These are phyloP conservation scores for Claviceps arundinis DNA, from an alignment of 2,329 filamentous ascomycete species.

Conservation along the genomic window DNA sequence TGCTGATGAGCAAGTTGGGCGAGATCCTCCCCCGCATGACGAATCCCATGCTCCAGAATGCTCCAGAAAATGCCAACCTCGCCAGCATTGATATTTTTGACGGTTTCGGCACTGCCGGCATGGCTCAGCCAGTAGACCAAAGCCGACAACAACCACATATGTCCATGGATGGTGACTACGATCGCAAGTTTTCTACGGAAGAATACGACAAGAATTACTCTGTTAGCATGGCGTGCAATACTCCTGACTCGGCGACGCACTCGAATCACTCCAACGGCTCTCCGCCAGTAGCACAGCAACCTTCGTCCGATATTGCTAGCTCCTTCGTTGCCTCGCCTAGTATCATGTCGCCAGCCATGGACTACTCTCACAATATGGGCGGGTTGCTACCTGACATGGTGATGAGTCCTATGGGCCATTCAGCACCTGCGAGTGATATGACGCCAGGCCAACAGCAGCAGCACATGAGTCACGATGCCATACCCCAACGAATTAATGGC, in stretches of 20 bases:
- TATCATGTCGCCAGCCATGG: constrained; percentile 39
- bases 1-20: constrained; percentile 63
- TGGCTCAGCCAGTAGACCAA: constrained; percentile 36
- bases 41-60: constrained; percentile 45
- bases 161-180: constrained; percentile 34
- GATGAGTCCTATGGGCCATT: constrained; percentile 33
- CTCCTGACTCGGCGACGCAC: constrained; percentile 19
- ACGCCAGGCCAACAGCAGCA: constrained; percentile 16
- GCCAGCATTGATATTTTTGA: constrained; percentile 50
- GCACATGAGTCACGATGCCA: constrained; percentile 17
- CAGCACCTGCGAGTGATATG: constrained; percentile 11
- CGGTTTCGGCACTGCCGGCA: constrained; percentile 49
- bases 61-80: constrained; percentile 41
- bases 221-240: constrained; percentile 21
- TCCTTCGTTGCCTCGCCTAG: constrained; percentile 40
- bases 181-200: constrained; percentile 30
- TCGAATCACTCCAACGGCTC: constrained; percentile 19
- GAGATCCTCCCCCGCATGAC: constrained; percentile 53
- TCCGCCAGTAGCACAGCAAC: constrained; percentile 15
- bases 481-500: constrained; percentile 15
- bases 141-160: constrained; percentile 19
- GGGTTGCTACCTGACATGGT: constrained; percentile 42
- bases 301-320: constrained; percentile 26
- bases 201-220: constrained; percentile 27
- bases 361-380: constrained; percentile 31